Evolutionary conservation across 495 filamentous ascomycete species (phyloP).

Genomic region (Aspergillus avenaceus): DNA sequence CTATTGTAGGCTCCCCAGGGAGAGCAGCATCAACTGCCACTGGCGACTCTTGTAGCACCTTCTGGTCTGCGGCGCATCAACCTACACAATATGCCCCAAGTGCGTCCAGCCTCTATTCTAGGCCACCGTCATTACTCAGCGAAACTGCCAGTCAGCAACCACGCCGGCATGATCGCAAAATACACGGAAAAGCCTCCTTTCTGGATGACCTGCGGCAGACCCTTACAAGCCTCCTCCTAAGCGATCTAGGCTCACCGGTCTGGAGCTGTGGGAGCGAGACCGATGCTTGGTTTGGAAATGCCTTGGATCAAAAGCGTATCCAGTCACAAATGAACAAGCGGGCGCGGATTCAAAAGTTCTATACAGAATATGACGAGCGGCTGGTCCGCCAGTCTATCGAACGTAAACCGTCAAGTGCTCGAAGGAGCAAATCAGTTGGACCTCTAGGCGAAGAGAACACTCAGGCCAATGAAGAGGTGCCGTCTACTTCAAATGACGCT

Average conservation of each 20-base stretch:
- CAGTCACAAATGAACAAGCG: conserved; percentile 65
- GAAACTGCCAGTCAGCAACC: conserved; percentile 30
- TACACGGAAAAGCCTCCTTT: conserved; percentile 60
- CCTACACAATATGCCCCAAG: conserved; percentile 61
- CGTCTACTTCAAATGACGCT: neutral
- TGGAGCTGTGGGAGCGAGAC: conserved; percentile 87
- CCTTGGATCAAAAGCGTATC: conserved; percentile 71
- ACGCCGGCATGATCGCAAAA: conserved; percentile 33
- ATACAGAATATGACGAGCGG: conserved; percentile 36
- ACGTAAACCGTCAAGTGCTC: conserved; percentile 19
- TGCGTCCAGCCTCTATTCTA: conserved; percentile 50
- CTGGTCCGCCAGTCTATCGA: conserved; percentile 19
- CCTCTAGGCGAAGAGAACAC: conserved; percentile 1
- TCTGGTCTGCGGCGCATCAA: conserved; percentile 75
- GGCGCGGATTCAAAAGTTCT: conserved; percentile 47
- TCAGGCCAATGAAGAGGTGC: neutral
- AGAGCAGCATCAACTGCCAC: conserved; percentile 53
- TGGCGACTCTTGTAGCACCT: conserved; percentile 75
- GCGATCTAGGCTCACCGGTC: conserved; percentile 81
- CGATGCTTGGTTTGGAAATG: conserved; percentile 80
- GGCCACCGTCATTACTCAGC: conserved; percentile 43
- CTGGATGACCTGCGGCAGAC: conserved; percentile 72
- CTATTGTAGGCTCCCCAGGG: conserved; percentile 56
- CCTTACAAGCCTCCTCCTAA: conserved; percentile 79
- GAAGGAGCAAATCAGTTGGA: conserved; percentile 36